Base-by-base conservation (phyloP, 139 green algal genomes). In the Ettlia oleoabundans region DNA sequence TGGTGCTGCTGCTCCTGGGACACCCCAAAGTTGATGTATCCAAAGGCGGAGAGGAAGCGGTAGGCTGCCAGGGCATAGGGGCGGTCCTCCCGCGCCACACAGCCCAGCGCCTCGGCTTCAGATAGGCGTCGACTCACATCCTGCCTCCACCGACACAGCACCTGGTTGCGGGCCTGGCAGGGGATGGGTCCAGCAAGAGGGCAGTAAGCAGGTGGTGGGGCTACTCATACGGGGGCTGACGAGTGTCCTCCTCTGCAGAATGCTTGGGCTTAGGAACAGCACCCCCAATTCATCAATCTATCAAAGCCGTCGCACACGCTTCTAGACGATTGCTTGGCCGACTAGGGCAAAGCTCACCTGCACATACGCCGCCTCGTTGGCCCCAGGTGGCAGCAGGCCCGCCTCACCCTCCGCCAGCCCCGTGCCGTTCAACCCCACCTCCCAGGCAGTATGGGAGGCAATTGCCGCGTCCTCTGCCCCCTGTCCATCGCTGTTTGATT, bases 21-120 rank as follows among this genome's bases (percentile, higher is more conserved):
- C 26, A 95, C 84, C 0, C 95, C 95, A 84, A 95, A 98, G 88
- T 98, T 98, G 79, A 98, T 98, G 86, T 92, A 95, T 3, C 95
- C 95, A 32, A 86, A 28, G 13, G 53, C 65, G 47, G 93, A 66
- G 24, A 97, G 88, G 72, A 94, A 97, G 30, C 61, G 64, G 91
- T 91, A 94, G 3, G 92, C 92, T 10, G 69, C 85, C 37, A 89
- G 77, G 13, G 86, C 82, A 32, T 82, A 83, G 26, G 65, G 82
- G 55, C 42, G 40, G 40, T 77, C 61, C 22, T 38, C 9, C 1
- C 26, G 21, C 3, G 61, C n/a, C 47, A 91, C 72, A 5, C 52
- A 80, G 3, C 26, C 40, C 4, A 81, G 32, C 5, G 91, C 91
- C 6, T 91, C 76, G 24, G 90, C 82, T 64, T 88, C 78, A 8